Evolutionary conservation across 2,329 filamentous ascomycete species (phyloP).

Genomic region (Trichophyton rubrum): DNA sequence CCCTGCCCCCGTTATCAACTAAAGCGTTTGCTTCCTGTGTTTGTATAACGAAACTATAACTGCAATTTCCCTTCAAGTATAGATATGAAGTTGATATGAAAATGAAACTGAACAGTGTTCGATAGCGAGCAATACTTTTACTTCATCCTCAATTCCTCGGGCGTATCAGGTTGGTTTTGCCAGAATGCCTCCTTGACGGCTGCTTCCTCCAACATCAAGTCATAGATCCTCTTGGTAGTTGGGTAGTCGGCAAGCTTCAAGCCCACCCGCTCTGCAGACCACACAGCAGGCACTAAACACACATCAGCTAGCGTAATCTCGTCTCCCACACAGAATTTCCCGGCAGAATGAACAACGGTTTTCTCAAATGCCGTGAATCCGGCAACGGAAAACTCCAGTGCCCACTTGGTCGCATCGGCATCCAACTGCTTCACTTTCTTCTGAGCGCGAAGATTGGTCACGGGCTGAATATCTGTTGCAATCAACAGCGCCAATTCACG

Average conservation of each 20-base stretch:
- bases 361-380: slow-evolving; percentile 48
- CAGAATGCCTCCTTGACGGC: slow-evolving; percentile 44
- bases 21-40: neutral
- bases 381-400: slow-evolving; percentile 38
- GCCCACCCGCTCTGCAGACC: slow-evolving; percentile 44
- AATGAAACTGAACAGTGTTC: neutral
- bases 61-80: neutral
- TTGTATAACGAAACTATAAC: neutral
- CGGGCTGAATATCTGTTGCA: slow-evolving; percentile 46
- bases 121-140: neutral
- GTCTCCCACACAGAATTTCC: slow-evolving; percentile 46
- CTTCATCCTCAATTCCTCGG: slow-evolving; percentile 31
- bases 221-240: slow-evolving; percentile 35
- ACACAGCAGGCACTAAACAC: slow-evolving; percentile 46
- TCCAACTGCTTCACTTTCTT: slow-evolving; percentile 37
- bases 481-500: slow-evolving; percentile 45
- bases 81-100: neutral
- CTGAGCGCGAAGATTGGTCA: slow-evolving; percentile 46
- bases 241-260: slow-evolving; percentile 42
- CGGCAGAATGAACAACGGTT: slow-evolving; percentile 29
- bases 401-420: slow-evolving; percentile 36
- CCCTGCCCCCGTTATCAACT: slow-evolving; percentile 10
- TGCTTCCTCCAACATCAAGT: slow-evolving; percentile 36
- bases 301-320: slow-evolving; percentile 46
- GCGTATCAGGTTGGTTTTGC: slow-evolving; percentile 43